These are phyloP conservation scores for Mycocentrospora acerina DNA, from an alignment of 2,329 filamentous ascomycete species.

Conservation along the genomic window DNA sequence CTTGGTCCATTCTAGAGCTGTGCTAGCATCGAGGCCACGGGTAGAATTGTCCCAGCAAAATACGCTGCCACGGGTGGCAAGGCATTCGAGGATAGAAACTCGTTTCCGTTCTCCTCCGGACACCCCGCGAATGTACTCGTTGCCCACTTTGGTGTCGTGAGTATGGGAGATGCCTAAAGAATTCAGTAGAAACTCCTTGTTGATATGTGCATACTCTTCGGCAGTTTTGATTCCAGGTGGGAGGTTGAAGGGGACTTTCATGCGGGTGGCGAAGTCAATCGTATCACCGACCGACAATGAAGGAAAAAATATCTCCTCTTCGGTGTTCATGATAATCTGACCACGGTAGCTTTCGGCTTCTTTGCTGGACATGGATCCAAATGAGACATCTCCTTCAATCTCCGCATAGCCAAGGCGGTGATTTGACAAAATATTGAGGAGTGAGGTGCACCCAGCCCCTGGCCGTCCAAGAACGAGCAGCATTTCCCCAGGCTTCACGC, in stretches of 20 bases:
- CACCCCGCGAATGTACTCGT: constrained; percentile 66
- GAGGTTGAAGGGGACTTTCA: constrained; percentile 61
- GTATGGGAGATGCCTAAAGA: constrained; percentile 53
- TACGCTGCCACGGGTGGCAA: constrained; percentile 60
- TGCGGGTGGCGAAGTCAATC: constrained; percentile 57
- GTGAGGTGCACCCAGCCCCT: constrained; percentile 52
- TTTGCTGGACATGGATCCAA: constrained; percentile 62
- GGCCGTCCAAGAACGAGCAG: constrained; percentile 71
- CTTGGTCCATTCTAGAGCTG: constrained; percentile 57
- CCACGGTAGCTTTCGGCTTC: constrained; percentile 76
- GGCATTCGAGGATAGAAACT: constrained; percentile 66
- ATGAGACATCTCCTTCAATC: constrained; percentile 59
- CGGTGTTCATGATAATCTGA: constrained; percentile 67
- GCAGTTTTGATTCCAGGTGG: constrained; percentile 47
- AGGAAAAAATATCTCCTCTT: constrained; percentile 52
- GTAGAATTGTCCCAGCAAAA: constrained; percentile 53
- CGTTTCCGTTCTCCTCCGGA: constrained; percentile 70
- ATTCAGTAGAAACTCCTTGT: constrained; percentile 56
- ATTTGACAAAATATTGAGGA: constrained; percentile 64
- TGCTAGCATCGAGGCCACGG: constrained; percentile 40
- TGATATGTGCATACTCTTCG: constrained; percentile 51
- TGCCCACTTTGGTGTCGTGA: constrained; percentile 65
- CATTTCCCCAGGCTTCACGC: constrained; percentile 70
- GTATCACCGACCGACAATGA: constrained; percentile 55
- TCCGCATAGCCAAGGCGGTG: constrained; percentile 62